phyloP scores from a whole-genome alignment of 2,329 filamentous ascomycete species.

The Trichoderma cornu-damae region DNA sequence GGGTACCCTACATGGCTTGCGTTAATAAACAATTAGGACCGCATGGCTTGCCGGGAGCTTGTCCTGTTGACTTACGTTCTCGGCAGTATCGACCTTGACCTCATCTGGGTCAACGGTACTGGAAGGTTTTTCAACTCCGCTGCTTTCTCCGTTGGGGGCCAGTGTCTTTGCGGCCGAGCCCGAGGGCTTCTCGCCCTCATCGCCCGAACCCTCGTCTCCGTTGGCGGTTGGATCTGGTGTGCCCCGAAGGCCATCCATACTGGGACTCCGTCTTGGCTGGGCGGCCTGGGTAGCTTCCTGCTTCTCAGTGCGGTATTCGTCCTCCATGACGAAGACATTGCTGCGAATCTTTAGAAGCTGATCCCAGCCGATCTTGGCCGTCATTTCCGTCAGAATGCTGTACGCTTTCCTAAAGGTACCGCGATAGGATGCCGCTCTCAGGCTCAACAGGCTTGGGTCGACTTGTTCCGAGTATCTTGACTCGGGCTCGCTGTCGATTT shows the following conservation, averaged over 20 bases:
- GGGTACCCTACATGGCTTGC: constrained; percentile 46
- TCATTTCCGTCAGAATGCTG: constrained; percentile 89
- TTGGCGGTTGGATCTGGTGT: constrained; percentile 58
- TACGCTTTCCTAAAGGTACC: constrained; percentile 96
- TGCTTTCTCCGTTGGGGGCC: constrained; percentile 33
- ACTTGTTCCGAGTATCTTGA: constrained; percentile 78
- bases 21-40: constrained; percentile 22
- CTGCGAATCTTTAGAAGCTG: constrained; percentile 90
- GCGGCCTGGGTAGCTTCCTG: constrained; percentile 51
- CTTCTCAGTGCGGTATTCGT: constrained; percentile 91
- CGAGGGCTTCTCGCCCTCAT: constrained; percentile 33
- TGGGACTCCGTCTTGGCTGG: constrained; percentile 63
- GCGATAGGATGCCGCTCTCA: constrained; percentile 85
- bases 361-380: constrained; percentile 95
- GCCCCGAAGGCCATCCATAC: constrained; percentile 70
- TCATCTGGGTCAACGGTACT: constrained; percentile 73
- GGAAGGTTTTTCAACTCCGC: constrained; percentile 67
- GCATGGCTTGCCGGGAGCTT: not conserved
- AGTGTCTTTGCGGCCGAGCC: constrained; percentile 30
- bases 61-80: constrained; percentile 51
- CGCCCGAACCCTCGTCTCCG: constrained; percentile 38
- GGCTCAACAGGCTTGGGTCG: constrained; percentile 76
- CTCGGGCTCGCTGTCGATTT: constrained; percentile 89
- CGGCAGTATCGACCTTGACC: constrained; percentile 66
- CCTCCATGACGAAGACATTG: constrained; percentile 98